Evolutionary conservation across 441 rosid genomes (phyloP), one percentile per base, ranked within the genome.

Genomic region (Eruca vesicaria): DNA sequence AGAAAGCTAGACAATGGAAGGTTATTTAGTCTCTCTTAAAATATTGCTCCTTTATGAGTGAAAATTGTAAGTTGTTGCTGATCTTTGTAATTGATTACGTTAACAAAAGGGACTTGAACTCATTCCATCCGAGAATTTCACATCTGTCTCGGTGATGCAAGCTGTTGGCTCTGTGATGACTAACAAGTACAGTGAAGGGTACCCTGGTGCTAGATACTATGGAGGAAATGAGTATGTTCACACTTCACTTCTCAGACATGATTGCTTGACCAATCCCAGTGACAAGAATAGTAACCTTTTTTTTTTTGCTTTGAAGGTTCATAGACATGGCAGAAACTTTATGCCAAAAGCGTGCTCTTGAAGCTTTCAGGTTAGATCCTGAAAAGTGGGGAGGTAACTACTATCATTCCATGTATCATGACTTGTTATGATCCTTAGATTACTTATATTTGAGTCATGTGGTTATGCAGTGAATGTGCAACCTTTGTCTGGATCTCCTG

Each of bases 1-100:
- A 96, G 82, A 96, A 96, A 79, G 91, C 99, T n/a, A 86, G 99
- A 68, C 99, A 96, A 84, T 96, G 99, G 99, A 96, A 96, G 95
- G 99, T 90, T 77, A 61, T 6, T 2, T 15, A 0, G 10, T 38
- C 45, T 78, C 38, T 72, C 45, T 55, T 68, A 15, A 62, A 28
- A n/a, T 26, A 48, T 69, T 21, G 23, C 38, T 19, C 20, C 59
- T 19, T 58, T 33, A 50, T 50, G 48, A 57, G 41, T 65, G 14
- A 28, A 59, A 9, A 32, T 26, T 36, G 45, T 36, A 31, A 16
- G 9, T 35, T 58, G 50, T 3, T 48, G 43, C 43, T 73, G 71
- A 66, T 65, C 0, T 43, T 41, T 75, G 18, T 74, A 9, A 56
- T 50, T 9, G 3, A 0, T 57, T 78, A 69, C 69, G 63, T 78